phyloP scores from a whole-genome alignment of 768 basidiomycete species.

The Phlebiopsis flavidoalba region DNA sequence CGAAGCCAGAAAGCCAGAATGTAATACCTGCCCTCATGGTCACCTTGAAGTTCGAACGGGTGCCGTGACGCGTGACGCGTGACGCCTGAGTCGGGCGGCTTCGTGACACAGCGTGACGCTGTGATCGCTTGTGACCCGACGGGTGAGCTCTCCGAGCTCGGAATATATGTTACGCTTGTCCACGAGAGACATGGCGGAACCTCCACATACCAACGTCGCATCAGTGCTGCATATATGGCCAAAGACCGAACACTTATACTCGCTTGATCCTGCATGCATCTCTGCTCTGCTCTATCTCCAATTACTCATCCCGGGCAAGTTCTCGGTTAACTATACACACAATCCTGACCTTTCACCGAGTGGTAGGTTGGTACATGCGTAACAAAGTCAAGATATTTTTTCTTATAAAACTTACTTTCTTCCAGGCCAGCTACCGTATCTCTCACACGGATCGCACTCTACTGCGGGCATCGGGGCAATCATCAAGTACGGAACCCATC shows the following conservation, averaged over 20 bases:
- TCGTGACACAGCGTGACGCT: too few species aligned
- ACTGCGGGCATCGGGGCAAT: constrained; percentile 57
- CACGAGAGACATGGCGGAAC: too few species aligned
- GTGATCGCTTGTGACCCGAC: too few species aligned
- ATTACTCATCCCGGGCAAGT: constrained; percentile 62
- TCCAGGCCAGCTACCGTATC: constrained; percentile 67
- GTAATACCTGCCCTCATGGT: too few species aligned
- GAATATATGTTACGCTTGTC: too few species aligned
- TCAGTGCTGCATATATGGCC: constrained; percentile 63
- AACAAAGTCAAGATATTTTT: background rate
- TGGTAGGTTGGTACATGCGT: constrained; percentile 42
- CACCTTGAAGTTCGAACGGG: too few species aligned
- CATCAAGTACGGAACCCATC: constrained; percentile 55
- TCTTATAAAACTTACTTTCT: background rate
- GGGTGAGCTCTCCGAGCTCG: too few species aligned
- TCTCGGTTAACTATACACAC: constrained; percentile 52
- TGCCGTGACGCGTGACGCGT: too few species aligned
- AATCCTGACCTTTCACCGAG: constrained; percentile 71
- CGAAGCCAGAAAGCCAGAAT: too few species aligned
- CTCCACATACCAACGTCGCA: background rate
- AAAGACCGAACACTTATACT: constrained; percentile 55
- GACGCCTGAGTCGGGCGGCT: too few species aligned
- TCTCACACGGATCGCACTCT: constrained; percentile 50
- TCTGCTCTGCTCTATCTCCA: constrained; percentile 67
- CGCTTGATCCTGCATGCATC: constrained; percentile 62